Evolutionary conservation across 805 yeast genomes (phyloP), one percentile per base, ranked within the genome.

Genomic region (Cyberlindnera mississippiensis): DNA sequence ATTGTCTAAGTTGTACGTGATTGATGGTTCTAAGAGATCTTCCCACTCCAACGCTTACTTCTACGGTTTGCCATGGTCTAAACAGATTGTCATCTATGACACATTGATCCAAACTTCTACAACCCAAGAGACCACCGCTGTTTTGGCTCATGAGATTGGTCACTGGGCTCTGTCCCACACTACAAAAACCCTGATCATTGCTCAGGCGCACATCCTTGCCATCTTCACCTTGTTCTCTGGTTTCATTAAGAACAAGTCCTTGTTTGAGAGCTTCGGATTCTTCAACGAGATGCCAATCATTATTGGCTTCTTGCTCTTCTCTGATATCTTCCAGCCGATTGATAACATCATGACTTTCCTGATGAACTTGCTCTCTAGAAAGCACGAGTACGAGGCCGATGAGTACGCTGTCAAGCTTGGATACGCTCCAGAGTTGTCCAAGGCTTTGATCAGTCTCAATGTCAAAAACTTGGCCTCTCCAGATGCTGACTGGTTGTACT

Each of bases 71-170:
- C 99, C 99, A 31, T 91, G 97, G 91, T 82, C 88, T 44, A 93
- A 93, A 67, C 91, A 90, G 65, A 93, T 93, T 67, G 98, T 93
- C 38, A 75, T 93, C 33, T 93, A 73, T 60, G 99, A 93, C 56
- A 93, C 97, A 9, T 75, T 93, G 67, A 82, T 93, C 50, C 79
- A 85, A 47, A 83, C 86, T 45, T 81, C 89, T 27, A 67, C 89
- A 24, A 75, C 78, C 22, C 76, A 74, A 33, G 95, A 93, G 64
- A 86, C 89, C 31, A 87, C 89, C 39, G 97, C 98, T 39, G 96
- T 93, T 1, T 72, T 91, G 50, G 98, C 96, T n/a, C 99, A 93
- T 60, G 99, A 93, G 69, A 83, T 93, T 53, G 99, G 99, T 38
- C 99, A 93, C 63, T 93, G 99, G 99, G 82, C 83, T 55, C 73